Evolutionary conservation across 176 grass and related monocot species (phyloP).

Genomic region (Oryza rufipogon): DNA sequence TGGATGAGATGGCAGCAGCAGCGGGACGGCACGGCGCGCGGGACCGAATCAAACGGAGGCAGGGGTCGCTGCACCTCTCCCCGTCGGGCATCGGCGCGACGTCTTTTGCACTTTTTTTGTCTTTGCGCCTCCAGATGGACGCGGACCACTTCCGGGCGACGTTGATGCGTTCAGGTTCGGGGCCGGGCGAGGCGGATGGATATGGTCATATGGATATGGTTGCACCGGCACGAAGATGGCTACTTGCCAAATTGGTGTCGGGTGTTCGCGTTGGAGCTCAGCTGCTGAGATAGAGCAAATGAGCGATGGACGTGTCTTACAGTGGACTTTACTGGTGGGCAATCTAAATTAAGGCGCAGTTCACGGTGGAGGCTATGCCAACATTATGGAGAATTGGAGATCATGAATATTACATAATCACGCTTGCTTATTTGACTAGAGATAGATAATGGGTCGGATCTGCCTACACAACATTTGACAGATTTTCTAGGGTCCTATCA

Average conservation of each 20-base stretch:
- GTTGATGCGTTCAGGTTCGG: constrained; percentile 27
- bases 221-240: neutral
- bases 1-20: neutral
- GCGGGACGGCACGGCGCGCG: neutral
- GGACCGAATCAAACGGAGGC: constrained; percentile 24
- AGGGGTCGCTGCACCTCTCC: neutral
- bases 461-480: no score
- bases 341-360: no score
- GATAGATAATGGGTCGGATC: no score
- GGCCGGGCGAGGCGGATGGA: neutral
- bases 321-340: neutral
- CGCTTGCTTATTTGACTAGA: no score
- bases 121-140: neutral
- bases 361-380: no score
- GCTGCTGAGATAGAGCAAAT: neutral
- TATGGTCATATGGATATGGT: neutral
- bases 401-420: no score
- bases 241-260: neutral
- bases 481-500: no score
- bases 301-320: neutral
- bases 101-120: neutral
- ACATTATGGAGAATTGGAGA: no score
- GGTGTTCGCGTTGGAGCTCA: neutral
- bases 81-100: neutral
- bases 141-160: constrained; percentile 8